Conservation (phyloP, 108 stramenopile genomes). For the Pseudonitzschia delicatissima region DNA sequence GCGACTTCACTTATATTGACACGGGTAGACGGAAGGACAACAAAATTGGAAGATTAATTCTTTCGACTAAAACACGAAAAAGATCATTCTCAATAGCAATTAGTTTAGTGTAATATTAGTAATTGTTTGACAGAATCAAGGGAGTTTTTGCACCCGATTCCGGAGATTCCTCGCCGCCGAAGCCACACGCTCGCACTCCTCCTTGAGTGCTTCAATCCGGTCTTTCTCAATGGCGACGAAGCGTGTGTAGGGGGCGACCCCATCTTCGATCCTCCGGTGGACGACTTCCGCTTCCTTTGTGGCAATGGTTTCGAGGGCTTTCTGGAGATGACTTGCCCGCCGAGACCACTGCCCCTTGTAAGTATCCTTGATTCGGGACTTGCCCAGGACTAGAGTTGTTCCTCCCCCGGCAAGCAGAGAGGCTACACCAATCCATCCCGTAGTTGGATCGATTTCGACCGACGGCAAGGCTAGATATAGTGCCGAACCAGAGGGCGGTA, state of each 20-base stretch:
- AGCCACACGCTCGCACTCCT: conserved; percentile 44
- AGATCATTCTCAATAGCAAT: background rate
- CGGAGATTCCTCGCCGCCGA: conserved; percentile 41
- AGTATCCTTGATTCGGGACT: conserved; percentile 16
- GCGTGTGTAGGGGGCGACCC: conserved; percentile 64
- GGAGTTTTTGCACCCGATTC: conserved; percentile 49
- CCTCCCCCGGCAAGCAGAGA: conserved; percentile 31
- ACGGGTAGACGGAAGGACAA: too few species aligned
- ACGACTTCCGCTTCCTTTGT: conserved; percentile 47
- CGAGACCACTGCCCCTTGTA: conserved; percentile 43
- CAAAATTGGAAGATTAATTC: too few species aligned
- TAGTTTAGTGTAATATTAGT: background rate
- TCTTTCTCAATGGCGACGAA: conserved; percentile 58
- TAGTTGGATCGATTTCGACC: conserved; percentile 29
- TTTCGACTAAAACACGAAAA: background rate
- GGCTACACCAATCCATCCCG: conserved; percentile 20
- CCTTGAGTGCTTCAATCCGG: conserved; percentile 37
- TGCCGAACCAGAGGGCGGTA: conserved; percentile 26
- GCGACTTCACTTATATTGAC: too few species aligned
- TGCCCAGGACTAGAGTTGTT: conserved; percentile 26
- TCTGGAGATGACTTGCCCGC: conserved; percentile 32
- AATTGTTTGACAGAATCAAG: background rate
- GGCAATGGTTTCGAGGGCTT: conserved; percentile 34
- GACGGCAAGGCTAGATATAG: conserved; percentile 14
- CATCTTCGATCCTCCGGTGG: conserved; percentile 49